A percentile compares a stretch with the other conserved stretches of the same genome.
Conservation (phyloP, 176 grass and related monocot genomes). For the Eragrostis curvula region DNA sequence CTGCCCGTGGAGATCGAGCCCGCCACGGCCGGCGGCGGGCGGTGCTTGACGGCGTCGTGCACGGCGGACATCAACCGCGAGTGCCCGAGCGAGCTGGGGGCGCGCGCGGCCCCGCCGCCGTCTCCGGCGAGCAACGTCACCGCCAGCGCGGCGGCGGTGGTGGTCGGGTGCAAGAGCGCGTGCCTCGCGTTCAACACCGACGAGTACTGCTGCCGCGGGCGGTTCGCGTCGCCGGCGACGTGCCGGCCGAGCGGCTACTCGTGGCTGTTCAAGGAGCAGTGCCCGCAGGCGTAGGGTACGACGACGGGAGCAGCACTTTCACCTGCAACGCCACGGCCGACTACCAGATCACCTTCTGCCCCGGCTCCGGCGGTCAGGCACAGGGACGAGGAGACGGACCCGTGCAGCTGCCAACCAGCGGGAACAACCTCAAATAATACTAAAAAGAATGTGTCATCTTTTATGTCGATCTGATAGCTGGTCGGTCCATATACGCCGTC, state of each 20-base stretch:
- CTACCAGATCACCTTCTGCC: conserved; percentile 54
- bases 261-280: conserved; percentile 54
- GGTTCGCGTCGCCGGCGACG: conserved; percentile 34
- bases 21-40: background rate
- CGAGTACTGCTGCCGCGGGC: conserved; percentile 61
- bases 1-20: conserved; percentile 49
- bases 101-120: background rate
- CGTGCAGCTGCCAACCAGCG: background rate
- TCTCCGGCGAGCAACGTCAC: background rate
- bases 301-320: conserved; percentile 61
- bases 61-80: conserved; percentile 45
- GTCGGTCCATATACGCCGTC: too few relatives aligned
- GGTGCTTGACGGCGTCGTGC: conserved; percentile 30
- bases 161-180: conserved; percentile 67
- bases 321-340: conserved; percentile 38
- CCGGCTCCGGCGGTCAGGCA: background rate
- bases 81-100: conserved; percentile 56
- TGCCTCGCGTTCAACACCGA: conserved; percentile 62
- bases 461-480: too few relatives aligned
- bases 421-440: background rate
- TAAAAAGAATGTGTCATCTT: background rate
- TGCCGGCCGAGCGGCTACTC: conserved; percentile 57
- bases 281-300: conserved; percentile 67
- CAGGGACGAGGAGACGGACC: too few relatives aligned
- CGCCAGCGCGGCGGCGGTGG: background rate